Conservation (phyloP, 2,329 filamentous ascomycete species). For the Penicillium capsulatum region DNA sequence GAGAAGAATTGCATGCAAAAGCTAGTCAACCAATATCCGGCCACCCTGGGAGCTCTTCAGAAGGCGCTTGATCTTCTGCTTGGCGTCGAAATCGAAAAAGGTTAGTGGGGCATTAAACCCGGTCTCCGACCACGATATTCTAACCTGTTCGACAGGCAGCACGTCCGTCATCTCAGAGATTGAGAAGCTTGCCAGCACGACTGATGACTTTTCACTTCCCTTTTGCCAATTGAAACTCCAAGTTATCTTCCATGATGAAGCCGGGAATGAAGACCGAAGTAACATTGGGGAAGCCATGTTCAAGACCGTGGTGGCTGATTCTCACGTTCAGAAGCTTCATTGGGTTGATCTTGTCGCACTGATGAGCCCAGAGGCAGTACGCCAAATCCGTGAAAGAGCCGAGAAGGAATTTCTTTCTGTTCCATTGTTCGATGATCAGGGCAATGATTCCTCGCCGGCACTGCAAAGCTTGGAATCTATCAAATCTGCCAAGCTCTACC, state of each 20-base stretch:
- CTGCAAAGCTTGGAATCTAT: slow-evolving; percentile 20
- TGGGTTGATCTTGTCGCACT: slow-evolving; percentile 40
- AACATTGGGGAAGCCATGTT: slow-evolving; percentile 40
- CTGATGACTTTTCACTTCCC: slow-evolving; percentile 42
- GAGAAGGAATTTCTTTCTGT: slow-evolving; percentile 40
- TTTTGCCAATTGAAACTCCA: slow-evolving; percentile 43
- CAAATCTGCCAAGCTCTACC: slow-evolving; percentile 35
- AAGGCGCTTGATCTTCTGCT: slow-evolving; percentile 35
- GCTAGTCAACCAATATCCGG: slow-evolving; percentile 26
- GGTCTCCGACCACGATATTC: too few relatives aligned
- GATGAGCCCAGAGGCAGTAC: slow-evolving; percentile 37
- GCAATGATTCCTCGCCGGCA: slow-evolving; percentile 6
- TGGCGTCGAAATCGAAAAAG: slow-evolving; percentile 21
- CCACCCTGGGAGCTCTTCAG: slow-evolving; percentile 26
- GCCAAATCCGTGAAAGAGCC: slow-evolving; percentile 41
- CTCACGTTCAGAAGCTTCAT: slow-evolving; percentile 31
- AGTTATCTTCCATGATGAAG: slow-evolving; percentile 34
- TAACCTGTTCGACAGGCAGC: neutral
- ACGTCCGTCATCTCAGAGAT: slow-evolving; percentile 27
- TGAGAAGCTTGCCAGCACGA: slow-evolving; percentile 34
- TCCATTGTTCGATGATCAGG: slow-evolving; percentile 28
- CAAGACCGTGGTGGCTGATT: slow-evolving; percentile 36
- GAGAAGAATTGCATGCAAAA: slow-evolving; percentile 29
- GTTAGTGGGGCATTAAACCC: neutral
- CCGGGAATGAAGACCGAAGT: slow-evolving; percentile 26